Base-by-base conservation (phyloP, 108 stramenopile species). In the Nitzschia sp. region DNA sequence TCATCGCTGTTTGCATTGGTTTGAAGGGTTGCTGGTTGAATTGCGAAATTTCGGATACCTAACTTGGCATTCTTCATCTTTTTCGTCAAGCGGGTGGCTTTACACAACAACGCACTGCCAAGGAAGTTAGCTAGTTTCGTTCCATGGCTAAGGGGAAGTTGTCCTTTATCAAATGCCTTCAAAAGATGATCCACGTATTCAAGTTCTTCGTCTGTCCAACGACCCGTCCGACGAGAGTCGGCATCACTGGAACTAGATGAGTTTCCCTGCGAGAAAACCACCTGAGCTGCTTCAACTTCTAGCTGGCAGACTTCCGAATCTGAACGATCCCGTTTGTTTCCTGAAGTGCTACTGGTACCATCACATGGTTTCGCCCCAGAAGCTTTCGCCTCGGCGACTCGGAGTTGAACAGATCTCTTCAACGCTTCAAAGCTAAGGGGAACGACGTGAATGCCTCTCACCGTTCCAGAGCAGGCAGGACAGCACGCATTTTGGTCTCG, bases 121-220 rank as follows among this genome's bases (percentile, higher is more conserved):
- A 90, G 58, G 45, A 90, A 85, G 23, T 80, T 82, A 32, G 85
- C 78, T 23, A 87, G 69, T 30, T 85, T 85, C 17, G 83, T 71
- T 3, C 86, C 86, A 33, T 90, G 75, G 13, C 80, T 63, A 9
- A 87, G 32, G 8, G 84, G 73, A 11, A 90, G 56, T 46, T 69
- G 38, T 30, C 85, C 82, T 15, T 73, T 47, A 56, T 87, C 86
- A 75, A 90, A 90, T 13, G 68, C 31, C 58, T 76, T 70, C 32
- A 85, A 73, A 16, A 90, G 41, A 13, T 67, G 63, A 46, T 90
- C 80, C 0, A 78, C 81, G 26, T 72, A 85, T 17, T 71, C 66
- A 23, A 78, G 64, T 67, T 90, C 89, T 45, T 80, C 78, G 0
- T 72, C 58, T 9, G 73, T 73, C 89, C 89, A 90, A n/a, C 86